Conservation (phyloP, 192 early-diverging fungal species). For the Coemansia sp. region DNA sequence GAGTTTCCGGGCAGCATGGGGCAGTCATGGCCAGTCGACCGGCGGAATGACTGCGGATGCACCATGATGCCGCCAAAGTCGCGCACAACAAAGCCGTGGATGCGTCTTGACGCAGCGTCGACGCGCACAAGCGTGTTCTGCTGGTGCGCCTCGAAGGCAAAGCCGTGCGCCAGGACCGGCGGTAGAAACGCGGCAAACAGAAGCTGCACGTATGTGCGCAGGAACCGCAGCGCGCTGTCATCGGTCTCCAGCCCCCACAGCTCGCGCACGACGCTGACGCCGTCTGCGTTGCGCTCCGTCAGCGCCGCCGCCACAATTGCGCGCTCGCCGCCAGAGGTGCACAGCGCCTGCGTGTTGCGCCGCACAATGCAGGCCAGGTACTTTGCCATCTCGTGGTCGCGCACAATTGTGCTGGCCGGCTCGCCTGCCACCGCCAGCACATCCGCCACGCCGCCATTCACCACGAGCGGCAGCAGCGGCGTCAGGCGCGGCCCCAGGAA, state of each 20-base stretch:
- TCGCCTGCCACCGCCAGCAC: constrained; percentile 57
- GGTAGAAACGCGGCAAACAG: constrained; percentile 63
- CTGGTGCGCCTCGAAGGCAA: constrained; percentile 67
- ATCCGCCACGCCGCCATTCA: constrained; percentile 6
- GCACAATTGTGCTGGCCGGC: constrained; percentile 54
- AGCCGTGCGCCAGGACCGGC: constrained; percentile 58
- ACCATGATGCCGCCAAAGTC: constrained; percentile 71
- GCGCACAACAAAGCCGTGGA: constrained; percentile 61
- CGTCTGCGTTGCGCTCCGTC: constrained; percentile 46
- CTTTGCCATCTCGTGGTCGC: constrained; percentile 60
- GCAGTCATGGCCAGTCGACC: constrained; percentile 46
- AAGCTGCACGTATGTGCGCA: constrained; percentile 51
- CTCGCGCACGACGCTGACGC: constrained; percentile 44
- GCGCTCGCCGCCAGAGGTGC: constrained; percentile 31
- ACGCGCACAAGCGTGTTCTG: constrained; percentile 64
- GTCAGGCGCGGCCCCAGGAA: constrained; percentile 60
- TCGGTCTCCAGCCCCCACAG: constrained; percentile 53
- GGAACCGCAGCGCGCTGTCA: constrained; percentile 46
- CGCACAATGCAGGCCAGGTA: constrained; percentile 62
- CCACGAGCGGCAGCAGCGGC: constrained; percentile 42
- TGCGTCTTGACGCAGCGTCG: constrained; percentile 46
- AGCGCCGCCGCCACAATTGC: constrained; percentile 61
- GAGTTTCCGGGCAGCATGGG: constrained; percentile 58
- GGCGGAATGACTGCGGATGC: constrained; percentile 54
- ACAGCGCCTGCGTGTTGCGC: constrained; percentile 47